Evolutionary conservation across 2,329 filamentous ascomycete genomes (phyloP).

Genomic region (Aureobasidium mangrovei): DNA sequence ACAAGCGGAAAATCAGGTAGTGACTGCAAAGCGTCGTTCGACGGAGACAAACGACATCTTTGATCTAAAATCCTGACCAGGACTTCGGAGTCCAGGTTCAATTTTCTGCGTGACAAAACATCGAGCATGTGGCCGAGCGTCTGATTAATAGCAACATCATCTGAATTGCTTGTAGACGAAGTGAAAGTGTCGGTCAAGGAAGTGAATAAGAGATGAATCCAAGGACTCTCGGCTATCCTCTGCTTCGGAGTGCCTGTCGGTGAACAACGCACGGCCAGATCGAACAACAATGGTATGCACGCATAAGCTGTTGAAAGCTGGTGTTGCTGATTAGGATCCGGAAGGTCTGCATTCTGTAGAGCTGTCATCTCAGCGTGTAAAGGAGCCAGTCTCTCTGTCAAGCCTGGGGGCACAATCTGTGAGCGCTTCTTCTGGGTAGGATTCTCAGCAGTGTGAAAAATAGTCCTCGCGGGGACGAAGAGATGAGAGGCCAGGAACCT

Average conservation of each 20-base stretch:
- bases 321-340: not conserved
- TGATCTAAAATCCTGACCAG: conserved; percentile 1
- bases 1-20: conserved; percentile 34
- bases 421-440: conserved; percentile 15
- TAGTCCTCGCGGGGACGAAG: conserved; percentile 31
- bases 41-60: not conserved
- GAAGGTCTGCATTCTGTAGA: not conserved
- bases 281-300: conserved; percentile 24
- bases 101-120: conserved; percentile 13
- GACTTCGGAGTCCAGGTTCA: not conserved
- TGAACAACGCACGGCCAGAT: conserved; percentile 34
- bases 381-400: not conserved
- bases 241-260: conserved; percentile 33
- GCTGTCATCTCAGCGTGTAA: conserved; percentile 1
- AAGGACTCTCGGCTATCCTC: conserved; percentile 33
- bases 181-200: conserved; percentile 24
- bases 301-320: not conserved
- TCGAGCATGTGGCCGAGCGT: conserved; percentile 21
- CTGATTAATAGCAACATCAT: conserved; percentile 16
- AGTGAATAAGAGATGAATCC: conserved; percentile 35
- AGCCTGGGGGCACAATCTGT: conserved; percentile 8
- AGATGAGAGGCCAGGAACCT: conserved; percentile 34
- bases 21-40: not conserved
- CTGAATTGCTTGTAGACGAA: conserved; percentile 21
- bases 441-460: conserved; percentile 26